A percentile compares a stretch with the other conserved stretches of the same genome.
Conservation (phyloP, 208 protist genomes). For the Naegleria gruberi region DNA sequence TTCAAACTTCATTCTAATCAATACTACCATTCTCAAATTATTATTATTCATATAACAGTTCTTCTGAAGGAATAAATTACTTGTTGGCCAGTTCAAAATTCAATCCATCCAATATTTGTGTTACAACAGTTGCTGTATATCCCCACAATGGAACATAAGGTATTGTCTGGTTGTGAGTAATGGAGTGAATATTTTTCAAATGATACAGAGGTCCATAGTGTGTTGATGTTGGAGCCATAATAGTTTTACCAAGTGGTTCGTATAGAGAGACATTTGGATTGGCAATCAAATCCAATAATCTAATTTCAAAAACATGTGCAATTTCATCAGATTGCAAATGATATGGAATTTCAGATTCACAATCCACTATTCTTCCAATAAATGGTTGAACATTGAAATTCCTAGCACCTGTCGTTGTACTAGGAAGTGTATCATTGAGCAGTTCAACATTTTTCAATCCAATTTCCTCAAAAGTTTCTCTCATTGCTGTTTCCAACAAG, state of each 20-base stretch:
- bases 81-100: too few relatives aligned
- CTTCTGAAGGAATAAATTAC: too few relatives aligned
- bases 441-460: neutral
- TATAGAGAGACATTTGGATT: neutral
- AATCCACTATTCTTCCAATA: neutral
- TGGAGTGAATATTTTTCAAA: neutral
- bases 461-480: neutral
- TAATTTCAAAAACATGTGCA: neutral
- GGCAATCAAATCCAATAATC: neutral
- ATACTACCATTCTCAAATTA: too few relatives aligned
- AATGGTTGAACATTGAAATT: neutral
- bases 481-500: neutral
- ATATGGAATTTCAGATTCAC: neutral
- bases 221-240: neutral
- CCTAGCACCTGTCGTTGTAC: neutral
- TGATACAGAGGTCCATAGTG: neutral
- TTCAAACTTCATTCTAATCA: too few relatives aligned
- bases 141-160: slow-evolving; percentile 9
- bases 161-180: neutral
- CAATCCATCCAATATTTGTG: neutral
- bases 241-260: neutral
- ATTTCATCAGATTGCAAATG: neutral
- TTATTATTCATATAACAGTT: too few relatives aligned
- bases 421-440: neutral
- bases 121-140: neutral